Percentiles rank a stretch among this genome's conserved stretches.
Conservation (phyloP, 768 basidiomycete genomes). For the Pulveroboletus sp. region DNA sequence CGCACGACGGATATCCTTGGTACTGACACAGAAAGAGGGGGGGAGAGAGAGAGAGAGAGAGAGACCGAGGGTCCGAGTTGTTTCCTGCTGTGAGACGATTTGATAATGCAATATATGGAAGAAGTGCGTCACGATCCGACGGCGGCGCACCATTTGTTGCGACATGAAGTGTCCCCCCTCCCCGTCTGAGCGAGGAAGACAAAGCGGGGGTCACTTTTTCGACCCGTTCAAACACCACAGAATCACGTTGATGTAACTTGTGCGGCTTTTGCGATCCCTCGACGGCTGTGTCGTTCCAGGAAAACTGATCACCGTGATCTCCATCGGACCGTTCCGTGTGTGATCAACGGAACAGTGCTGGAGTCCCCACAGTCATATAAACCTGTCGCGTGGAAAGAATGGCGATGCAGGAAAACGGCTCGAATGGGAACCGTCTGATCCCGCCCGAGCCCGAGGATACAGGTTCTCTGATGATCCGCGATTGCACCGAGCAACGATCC, state of each 20-base stretch:
- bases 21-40: neutral
- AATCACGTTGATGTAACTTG: neutral
- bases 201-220: slow-evolving; percentile 3
- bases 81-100: too few species aligned
- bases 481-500: too few species aligned
- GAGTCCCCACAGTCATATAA: neutral
- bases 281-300: neutral
- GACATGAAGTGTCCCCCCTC: neutral
- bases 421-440: too few species aligned
- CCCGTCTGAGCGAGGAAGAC: slow-evolving; percentile 4
- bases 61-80: neutral
- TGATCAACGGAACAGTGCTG: slow-evolving; percentile 4
- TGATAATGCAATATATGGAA: too few species aligned
- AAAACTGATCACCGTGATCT: slow-evolving; percentile 23
- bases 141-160: slow-evolving; percentile 2
- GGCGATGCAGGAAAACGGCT: too few species aligned
- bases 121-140: slow-evolving; percentile 5
- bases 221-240: slow-evolving; percentile 1
- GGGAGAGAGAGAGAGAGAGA: neutral
- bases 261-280: neutral
- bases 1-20: slow-evolving; percentile 5
- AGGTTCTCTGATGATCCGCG: too few species aligned
- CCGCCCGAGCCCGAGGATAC: too few species aligned
- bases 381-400: too few species aligned
- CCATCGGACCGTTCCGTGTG: slow-evolving; percentile 16